A percentile compares a stretch with the other conserved stretches of the same genome.
Conservation (phyloP, 208 protist species). For the Leishmania braziliensis region DNA sequence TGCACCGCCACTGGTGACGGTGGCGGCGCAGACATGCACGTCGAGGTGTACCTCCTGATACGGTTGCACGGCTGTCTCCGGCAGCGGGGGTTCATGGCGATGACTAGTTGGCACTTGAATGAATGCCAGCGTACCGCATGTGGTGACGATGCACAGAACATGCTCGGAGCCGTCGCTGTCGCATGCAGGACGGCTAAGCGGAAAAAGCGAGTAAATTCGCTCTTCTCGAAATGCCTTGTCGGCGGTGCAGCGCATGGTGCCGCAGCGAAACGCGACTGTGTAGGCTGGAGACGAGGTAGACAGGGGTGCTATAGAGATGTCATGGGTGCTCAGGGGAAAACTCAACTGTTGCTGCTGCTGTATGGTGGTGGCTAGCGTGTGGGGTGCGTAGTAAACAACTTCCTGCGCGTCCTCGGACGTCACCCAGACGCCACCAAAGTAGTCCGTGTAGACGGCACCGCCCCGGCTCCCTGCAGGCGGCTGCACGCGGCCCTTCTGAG, state of each 20-base stretch:
- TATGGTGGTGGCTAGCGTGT: constrained; percentile 10
- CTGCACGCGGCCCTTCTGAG: constrained; percentile 15
- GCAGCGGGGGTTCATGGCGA: not conserved
- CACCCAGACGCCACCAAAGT: constrained; percentile 31
- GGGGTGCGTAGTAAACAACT: constrained; percentile 18
- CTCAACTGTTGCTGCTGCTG: not conserved
- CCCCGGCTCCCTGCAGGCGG: constrained; percentile 1
- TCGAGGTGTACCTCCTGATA: constrained; percentile 25
- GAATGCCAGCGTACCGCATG: constrained; percentile 11
- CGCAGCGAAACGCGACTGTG: constrained; percentile 2
- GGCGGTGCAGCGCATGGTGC: not conserved
- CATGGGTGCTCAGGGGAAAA: not conserved
- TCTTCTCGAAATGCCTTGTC: not conserved
- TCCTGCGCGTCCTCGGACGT: constrained; percentile 6
- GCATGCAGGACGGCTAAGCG: not conserved
- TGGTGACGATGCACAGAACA: constrained; percentile 21
- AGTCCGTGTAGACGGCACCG: constrained; percentile 15
- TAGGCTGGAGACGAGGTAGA: not conserved
- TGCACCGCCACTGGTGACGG: not conserved
- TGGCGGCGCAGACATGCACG: constrained; percentile 18
- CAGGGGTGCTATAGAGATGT: not conserved
- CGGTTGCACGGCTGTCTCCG: not conserved
- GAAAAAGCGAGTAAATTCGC: constrained; percentile 11
- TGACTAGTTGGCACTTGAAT: not conserved
- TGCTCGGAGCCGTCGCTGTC: not conserved